Base-by-base conservation (phyloP, 192 early-diverging fungal genomes). In the Podila horticola region DNA sequence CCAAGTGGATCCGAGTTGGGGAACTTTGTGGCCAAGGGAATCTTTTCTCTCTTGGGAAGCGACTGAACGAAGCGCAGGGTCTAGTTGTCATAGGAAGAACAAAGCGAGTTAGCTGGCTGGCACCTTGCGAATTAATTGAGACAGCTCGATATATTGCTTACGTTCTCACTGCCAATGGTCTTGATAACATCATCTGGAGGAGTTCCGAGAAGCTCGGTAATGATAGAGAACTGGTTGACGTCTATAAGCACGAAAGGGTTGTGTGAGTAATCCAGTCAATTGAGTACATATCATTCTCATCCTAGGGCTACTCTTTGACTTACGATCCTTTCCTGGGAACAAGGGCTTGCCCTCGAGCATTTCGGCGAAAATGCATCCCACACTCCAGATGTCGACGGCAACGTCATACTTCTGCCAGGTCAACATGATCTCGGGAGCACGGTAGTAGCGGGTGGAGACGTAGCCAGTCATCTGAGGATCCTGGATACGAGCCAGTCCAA, bases 401-500 rank as follows among this genome's bases (percentile, higher is more conserved):
- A 96, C 94, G 59, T 96, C 96, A 86, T 99, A 99, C 69, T 95
- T 96, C 82, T 97, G 96, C 93, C 95, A 97, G 48, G 95, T 96
- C 58, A 99, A 86, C 96, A 99, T 97, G 74, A 99, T 98, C 71
- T 99, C 97, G 30, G 97, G 97, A 11, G 97, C 96, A 69, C 97
- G 93, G 82, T 99, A 99, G 85, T 98, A 98, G 48, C 97, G 89
- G 20, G 97, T 98, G 19, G 96, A 96, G 28, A 98, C 97, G 84
- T 99, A 99, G 30, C 97, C 97, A 26, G 97, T 98, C 97, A 98
- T 98, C 79, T 96, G 94, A 69, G 93, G 92, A 71, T 97, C 96
- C 70, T 96, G 94, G 50, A 97, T 92, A 69, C 97, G 93, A 6
- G 97, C 97, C 51, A 99, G 83, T 4, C 97, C 97, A 84, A 99